Conservation (phyloP, 495 filamentous ascomycete species). For the Chaetomium fimeti region DNA sequence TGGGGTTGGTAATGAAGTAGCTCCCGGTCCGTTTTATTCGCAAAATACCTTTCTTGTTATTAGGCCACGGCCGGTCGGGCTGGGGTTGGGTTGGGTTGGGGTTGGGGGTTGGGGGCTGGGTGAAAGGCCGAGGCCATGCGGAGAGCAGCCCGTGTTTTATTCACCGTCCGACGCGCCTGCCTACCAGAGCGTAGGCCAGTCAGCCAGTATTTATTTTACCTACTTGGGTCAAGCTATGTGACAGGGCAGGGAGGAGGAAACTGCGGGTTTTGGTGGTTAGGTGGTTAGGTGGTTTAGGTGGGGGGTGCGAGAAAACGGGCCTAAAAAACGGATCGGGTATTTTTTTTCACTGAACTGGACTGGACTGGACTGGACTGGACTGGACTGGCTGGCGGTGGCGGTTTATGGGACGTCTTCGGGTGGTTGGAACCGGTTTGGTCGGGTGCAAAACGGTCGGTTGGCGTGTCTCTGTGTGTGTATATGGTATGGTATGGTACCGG, state of each 20-base stretch:
- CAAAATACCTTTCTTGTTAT: not conserved
- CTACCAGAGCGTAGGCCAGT: not conserved
- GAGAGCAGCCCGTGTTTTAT: not conserved
- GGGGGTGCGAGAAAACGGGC: too few species aligned
- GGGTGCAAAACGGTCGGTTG: not conserved
- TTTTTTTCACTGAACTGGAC: too few species aligned
- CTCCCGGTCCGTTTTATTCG: not conserved
- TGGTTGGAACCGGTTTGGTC: not conserved
- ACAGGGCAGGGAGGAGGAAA: not conserved
- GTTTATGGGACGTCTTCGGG: not conserved
- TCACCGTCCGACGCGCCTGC: not conserved
- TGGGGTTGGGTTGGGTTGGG: not conserved
- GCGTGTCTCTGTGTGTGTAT: not conserved
- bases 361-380: too few species aligned
- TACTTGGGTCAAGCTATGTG: not conserved
- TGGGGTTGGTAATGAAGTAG: not conserved
- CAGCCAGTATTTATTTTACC: conserved; percentile 1
- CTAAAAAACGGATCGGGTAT: too few species aligned
- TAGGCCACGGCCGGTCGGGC: not conserved
- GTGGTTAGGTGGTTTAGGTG: too few species aligned
- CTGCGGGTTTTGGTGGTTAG: too few species aligned
- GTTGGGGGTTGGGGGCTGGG: not conserved
- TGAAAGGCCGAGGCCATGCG: too few species aligned
- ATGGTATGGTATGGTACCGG: not conserved
- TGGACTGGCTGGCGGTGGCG: too few species aligned